These are phyloP conservation scores for Alternaria triticina DNA, from an alignment of 2,329 filamentous ascomycete species.

Conservation along the genomic window DNA sequence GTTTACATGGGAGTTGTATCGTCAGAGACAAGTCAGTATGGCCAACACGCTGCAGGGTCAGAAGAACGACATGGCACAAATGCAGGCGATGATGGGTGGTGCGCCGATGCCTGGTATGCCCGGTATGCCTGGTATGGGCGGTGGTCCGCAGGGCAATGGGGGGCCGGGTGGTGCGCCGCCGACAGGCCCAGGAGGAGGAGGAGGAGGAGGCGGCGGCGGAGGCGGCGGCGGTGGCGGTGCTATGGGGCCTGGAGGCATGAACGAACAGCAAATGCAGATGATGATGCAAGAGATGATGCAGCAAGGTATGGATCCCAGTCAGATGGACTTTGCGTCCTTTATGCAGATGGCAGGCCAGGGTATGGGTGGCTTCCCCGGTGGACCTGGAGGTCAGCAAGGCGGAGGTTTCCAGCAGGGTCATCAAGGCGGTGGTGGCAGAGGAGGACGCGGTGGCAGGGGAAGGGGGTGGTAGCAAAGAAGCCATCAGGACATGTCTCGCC, in stretches of 20 bases:
- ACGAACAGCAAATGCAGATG: constrained; percentile 66
- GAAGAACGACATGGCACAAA: constrained; percentile 71
- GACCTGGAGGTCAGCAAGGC: constrained; percentile 32
- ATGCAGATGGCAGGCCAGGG: constrained; percentile 45
- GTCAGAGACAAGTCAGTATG: constrained; percentile 82
- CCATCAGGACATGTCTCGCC: background rate
- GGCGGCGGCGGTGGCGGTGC: constrained; percentile 1
- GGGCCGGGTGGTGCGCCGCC: constrained; percentile 36
- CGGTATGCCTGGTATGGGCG: constrained; percentile 32
- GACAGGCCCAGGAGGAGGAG: constrained; percentile 31
- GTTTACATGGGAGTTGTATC: constrained; percentile 96
- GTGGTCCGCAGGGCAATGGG: constrained; percentile 17
- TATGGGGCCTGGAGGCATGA: constrained; percentile 44
- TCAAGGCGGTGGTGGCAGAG: constrained; percentile 37
- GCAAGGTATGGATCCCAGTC: constrained; percentile 53
- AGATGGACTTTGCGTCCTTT: constrained; percentile 44
- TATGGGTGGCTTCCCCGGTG: constrained; percentile 35
- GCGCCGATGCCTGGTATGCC: constrained; percentile 36
- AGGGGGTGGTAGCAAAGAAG: constrained; percentile 27
- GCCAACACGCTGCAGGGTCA: constrained; percentile 79
- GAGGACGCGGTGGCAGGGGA: constrained; percentile 32
- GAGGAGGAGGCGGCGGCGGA: constrained; percentile 3
- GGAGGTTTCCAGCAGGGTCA: constrained; percentile 38
- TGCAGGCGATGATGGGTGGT: constrained; percentile 63
- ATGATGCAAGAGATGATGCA: constrained; percentile 61